These are phyloP conservation scores for Teratosphaeria viscida DNA, from an alignment of 2,329 filamentous ascomycete genomes.

Conservation along the genomic window DNA sequence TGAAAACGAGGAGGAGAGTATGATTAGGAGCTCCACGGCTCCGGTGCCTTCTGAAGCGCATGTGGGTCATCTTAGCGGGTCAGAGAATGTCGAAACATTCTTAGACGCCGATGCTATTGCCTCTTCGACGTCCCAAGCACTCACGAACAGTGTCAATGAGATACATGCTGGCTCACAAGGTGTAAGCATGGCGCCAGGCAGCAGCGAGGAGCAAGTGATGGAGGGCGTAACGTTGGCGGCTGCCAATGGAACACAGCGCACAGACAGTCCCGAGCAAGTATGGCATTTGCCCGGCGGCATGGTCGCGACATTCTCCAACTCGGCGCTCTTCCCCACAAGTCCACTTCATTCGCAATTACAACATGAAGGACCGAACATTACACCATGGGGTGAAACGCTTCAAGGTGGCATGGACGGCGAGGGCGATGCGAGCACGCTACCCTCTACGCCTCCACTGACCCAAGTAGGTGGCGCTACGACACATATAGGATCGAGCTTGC, in stretches of 20 bases:
- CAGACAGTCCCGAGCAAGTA: background rate
- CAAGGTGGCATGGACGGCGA: background rate
- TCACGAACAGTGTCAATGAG: background rate
- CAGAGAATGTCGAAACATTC: background rate
- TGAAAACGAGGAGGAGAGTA: background rate
- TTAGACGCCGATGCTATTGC: background rate
- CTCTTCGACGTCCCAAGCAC: background rate
- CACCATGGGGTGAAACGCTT: background rate
- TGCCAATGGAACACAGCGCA: background rate
- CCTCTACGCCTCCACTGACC: conserved; percentile 29
- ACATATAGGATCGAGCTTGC: background rate
- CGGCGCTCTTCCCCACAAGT: conserved; percentile 9
- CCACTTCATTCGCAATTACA: conserved; percentile 11
- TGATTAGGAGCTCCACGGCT: background rate
- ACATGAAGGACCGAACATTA: background rate
- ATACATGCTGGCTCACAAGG: background rate
- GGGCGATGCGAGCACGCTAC: conserved; percentile 9
- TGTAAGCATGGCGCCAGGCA: background rate
- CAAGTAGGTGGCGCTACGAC: conserved; percentile 12
- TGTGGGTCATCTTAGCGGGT: background rate
- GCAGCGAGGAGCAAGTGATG: background rate
- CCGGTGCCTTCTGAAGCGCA: background rate
- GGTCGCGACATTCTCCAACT: conserved; percentile 1
- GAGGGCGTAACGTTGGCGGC: too few species aligned
- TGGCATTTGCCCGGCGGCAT: background rate